phyloP scores from a whole-genome alignment of 2,329 filamentous ascomycete genomes.

The Botrytis cinerea region DNA sequence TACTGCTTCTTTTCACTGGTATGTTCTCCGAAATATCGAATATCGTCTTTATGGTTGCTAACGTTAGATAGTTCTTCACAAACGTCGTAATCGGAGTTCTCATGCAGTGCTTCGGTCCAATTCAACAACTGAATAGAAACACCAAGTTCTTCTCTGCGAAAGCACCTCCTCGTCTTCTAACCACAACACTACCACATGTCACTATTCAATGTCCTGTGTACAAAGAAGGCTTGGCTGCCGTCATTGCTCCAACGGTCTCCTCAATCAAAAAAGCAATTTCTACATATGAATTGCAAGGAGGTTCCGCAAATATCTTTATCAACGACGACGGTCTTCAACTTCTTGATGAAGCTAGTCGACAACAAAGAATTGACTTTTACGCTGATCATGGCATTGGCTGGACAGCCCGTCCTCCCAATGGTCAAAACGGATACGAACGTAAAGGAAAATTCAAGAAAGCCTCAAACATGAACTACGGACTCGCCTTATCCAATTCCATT shows the following conservation, averaged over 20 bases:
- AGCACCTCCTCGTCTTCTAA: constrained; percentile 63
- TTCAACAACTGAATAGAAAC: constrained; percentile 71
- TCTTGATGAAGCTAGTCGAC: constrained; percentile 61
- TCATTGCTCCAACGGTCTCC: constrained; percentile 75
- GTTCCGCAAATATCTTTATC: constrained; percentile 74
- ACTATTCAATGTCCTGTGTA: constrained; percentile 88
- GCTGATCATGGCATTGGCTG: constrained; percentile 69
- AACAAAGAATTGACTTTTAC: constrained; percentile 66
- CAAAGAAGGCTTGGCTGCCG: constrained; percentile 75
- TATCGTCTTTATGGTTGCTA: background rate
- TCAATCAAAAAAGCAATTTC: constrained; percentile 78
- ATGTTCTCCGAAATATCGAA: background rate
- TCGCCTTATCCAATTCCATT: constrained; percentile 45
- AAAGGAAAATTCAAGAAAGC: constrained; percentile 58
- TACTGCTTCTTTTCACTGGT: constrained; percentile 75
- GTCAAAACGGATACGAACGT: constrained; percentile 58
- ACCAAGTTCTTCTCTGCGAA: constrained; percentile 80
- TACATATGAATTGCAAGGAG: constrained; percentile 76
- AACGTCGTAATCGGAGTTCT: constrained; percentile 77
- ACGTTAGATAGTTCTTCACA: constrained; percentile 59
- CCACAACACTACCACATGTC: constrained; percentile 63
- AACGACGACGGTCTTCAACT: constrained; percentile 76
- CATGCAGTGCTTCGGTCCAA: constrained; percentile 74
- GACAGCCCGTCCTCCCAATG: constrained; percentile 67
- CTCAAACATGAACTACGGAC: constrained; percentile 71